A percentile compares a stretch with the other conserved stretches of the same genome.
Evolutionary conservation across 2,329 filamentous ascomycete genomes (phyloP).

Genomic region (Cladosporium sp.): DNA sequence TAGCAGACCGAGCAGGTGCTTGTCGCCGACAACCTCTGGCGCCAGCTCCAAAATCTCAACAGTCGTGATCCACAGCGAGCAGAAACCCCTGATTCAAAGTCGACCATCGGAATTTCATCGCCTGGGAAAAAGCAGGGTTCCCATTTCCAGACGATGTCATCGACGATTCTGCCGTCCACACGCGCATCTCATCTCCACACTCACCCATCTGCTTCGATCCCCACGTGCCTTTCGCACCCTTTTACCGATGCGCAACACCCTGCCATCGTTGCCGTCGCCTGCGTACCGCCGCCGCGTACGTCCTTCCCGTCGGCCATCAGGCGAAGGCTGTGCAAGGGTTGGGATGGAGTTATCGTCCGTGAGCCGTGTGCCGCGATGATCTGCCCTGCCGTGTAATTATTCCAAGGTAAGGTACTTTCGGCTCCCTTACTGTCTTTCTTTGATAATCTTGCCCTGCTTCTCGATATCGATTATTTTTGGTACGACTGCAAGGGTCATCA

Average conservation of each 20-base stretch:
- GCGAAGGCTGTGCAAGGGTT: conserved; percentile 9
- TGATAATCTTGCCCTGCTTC: background rate
- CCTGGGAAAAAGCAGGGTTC: background rate
- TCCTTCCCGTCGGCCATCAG: background rate
- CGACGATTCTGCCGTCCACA: background rate
- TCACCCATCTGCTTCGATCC: background rate
- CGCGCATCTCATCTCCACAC: background rate
- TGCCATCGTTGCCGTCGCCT: background rate
- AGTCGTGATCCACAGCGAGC: background rate
- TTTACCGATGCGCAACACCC: background rate
- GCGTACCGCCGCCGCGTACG: background rate
- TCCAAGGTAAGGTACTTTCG: background rate
- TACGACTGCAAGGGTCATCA: background rate
- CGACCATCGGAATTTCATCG: background rate
- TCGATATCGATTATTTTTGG: background rate
- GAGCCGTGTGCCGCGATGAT: background rate
- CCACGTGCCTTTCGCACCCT: background rate
- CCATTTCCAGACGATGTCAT: background rate
- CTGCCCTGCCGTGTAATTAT: background rate
- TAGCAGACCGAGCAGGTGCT: conserved; percentile 3
- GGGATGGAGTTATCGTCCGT: background rate
- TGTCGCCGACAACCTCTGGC: background rate
- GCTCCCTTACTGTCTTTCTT: background rate
- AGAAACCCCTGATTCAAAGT: background rate
- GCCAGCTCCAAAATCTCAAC: background rate